phyloP scores from a whole-genome alignment of 1,284 basidiomycete species.

The Cryptococcus sp. region DNA sequence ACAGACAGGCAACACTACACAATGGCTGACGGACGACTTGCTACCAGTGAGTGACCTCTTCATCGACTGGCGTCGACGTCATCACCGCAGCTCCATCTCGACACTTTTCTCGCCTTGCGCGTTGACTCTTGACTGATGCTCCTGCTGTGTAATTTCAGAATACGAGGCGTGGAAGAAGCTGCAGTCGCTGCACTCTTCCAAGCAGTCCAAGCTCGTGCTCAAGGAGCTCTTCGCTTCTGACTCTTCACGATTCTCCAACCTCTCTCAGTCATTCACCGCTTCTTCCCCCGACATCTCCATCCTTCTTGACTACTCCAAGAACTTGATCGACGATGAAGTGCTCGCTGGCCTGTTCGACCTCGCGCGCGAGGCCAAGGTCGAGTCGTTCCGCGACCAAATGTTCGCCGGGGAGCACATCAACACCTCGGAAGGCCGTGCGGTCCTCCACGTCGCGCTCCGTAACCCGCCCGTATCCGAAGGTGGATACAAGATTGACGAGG shows the following conservation, averaged over 20 bases:
- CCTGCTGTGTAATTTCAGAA: slow-evolving; percentile 58
- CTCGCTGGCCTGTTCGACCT: slow-evolving; percentile 74
- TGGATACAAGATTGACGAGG: slow-evolving; percentile 68
- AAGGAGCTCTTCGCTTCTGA: slow-evolving; percentile 90
- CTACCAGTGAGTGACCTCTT: slow-evolving; percentile 37
- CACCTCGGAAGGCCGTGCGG: slow-evolving; percentile 94
- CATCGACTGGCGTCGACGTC: not conserved
- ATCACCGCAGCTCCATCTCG: not conserved
- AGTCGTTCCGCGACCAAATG: slow-evolving; percentile 87
- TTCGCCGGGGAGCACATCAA: slow-evolving; percentile 96
- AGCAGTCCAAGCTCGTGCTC: slow-evolving; percentile 75
- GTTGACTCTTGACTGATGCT: not conserved
- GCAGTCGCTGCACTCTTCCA: slow-evolving; percentile 75
- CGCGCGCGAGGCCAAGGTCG: slow-evolving; percentile 82
- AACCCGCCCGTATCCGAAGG: slow-evolving; percentile 65
- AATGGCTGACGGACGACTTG: slow-evolving; percentile 47
- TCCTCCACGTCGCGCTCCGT: slow-evolving; percentile 91
- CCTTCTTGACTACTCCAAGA: slow-evolving; percentile 96
- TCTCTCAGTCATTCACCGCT: slow-evolving; percentile 76
- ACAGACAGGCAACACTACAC: slow-evolving; percentile 10
- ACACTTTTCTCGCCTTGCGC: too few relatives aligned
- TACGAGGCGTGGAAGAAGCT: slow-evolving; percentile 91
- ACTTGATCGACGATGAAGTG: slow-evolving; percentile 86
- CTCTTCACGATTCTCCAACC: slow-evolving; percentile 78
- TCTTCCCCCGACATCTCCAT: slow-evolving; percentile 68